Evolutionary conservation across 768 basidiomycete genomes (phyloP), one percentile per base, ranked within the genome.

Genomic region (Chalciporus piperatus): DNA sequence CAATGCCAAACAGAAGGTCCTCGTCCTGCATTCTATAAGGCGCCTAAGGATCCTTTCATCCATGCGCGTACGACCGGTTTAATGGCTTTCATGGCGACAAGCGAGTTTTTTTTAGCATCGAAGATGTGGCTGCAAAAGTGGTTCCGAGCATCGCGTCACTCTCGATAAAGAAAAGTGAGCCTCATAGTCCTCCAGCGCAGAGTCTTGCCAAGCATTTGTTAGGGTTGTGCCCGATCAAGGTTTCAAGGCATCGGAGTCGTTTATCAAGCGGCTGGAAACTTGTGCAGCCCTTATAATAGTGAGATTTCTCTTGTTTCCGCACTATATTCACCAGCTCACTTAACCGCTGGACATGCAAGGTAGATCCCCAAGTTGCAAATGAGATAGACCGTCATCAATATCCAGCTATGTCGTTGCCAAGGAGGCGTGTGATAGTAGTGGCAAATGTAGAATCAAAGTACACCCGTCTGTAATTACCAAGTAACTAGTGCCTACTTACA

Each of bases 201-300:
- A 19, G 4, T 38, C 50, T 23, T 16, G 27, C 52, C 47, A 43
- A 46, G 30, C 14, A 16, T 13, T 23, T 4, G 46, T 17, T 59
- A 98, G 96, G 59, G 68, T 92, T 7, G 96, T 98, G 0, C 82
- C 96, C n/a, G 95, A 98, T 69, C 96, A 98, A 62, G 96, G 92
- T 2, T 98, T 96, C 77, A 96, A 90, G 69, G 88, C 93, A 6
- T 76, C 96, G 48, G 90, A 92, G 39, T 72, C 96, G 43, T 94
- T 97, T 62, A 74, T 96, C 55, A 90, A 89, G 67, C 83, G 79
- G 56, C 71, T 98, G 25, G 92, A 97, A 63, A 78, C 74, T 9
- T 79, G 97, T 59, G 90, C 87, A 2, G 78, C 78, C 0, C 77
- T 81, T 3, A 89, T 99, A n/a, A n/a, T n/a, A n/a, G n/a, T n/a